Evolutionary conservation across 805 yeast species (phyloP), one percentile per base, ranked within the genome.

Genomic region (Pichia membranifaciens): DNA sequence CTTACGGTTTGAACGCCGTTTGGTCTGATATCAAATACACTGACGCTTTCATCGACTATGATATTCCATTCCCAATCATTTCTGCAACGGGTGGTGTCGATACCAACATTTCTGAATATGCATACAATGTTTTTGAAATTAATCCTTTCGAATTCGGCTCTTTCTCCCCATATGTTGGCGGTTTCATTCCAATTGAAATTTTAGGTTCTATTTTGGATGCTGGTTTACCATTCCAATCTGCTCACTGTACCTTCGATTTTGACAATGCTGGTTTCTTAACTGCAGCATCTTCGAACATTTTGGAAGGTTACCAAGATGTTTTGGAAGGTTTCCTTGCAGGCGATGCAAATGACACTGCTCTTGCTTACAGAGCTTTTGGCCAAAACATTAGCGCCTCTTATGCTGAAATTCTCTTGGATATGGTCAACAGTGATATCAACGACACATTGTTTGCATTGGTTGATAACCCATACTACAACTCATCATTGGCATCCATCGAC

Each of bases 61-160:
- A 75, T 31, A 82, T 78, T 84, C 95, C 84, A 43, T 84, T 74
- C 66, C 93, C 84, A 44, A 78, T 82, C 52, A 71, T 75, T 55
- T 76, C 73, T 51, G 78, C 80, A 15, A 76, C 78, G 49, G 86
- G 84, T 41, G 73, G 86, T 59, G 69, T 71, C 3, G 74, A 74
- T 28, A 68, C 82, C 2, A 50, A 58, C 7, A 67, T 80, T 44
- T 64, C 82, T 29, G 72, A 73, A 44, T 65, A 67, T 37, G 79
- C 81, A 64, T 73, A 86, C 15, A 83, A 93, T 3, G 72, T 71
- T 43, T 71, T 80, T 51, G 78, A 80, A 54, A 60, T 76, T 46
- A 74, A 72, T 44, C 90, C 95, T 15, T 80, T 69, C 56, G 85
- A 82, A 60, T 71, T 88, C 59, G 96, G 96, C 13, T 80, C 93